Percentiles rank a stretch among this genome's conserved stretches.
These are phyloP conservation scores for Aspergillus flavus DNA, from an alignment of 2,329 filamentous ascomycete species.

Conservation along the genomic window DNA sequence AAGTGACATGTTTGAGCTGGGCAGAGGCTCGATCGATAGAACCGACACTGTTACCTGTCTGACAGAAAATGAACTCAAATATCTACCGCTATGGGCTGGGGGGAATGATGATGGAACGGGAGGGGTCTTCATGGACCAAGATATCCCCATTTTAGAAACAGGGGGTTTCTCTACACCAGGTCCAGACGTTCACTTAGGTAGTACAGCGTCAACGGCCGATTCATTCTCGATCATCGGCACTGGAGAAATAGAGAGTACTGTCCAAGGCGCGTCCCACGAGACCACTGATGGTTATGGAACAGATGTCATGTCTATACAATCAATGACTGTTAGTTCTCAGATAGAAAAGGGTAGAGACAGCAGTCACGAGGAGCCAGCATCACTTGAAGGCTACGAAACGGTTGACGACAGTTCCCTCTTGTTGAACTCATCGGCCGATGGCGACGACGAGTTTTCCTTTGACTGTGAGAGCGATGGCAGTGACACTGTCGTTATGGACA, in stretches of 20 bases:
- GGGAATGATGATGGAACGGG: slow-evolving; percentile 57
- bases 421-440: slow-evolving; percentile 8
- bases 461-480: slow-evolving; percentile 25
- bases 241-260: slow-evolving; percentile 34
- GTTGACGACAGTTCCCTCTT: slow-evolving; percentile 5
- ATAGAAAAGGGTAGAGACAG: neutral
- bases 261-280: slow-evolving; percentile 38
- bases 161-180: slow-evolving; percentile 42
- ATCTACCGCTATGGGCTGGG: slow-evolving; percentile 67
- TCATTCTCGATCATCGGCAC: slow-evolving; percentile 30
- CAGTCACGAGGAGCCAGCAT: neutral
- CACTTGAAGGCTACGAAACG: neutral
- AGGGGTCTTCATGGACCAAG: slow-evolving; percentile 49
- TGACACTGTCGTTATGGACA: slow-evolving; percentile 22
- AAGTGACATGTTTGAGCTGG: slow-evolving; percentile 19
- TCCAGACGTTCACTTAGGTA: slow-evolving; percentile 35
- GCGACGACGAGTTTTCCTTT: slow-evolving; percentile 18
- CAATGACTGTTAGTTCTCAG: slow-evolving; percentile 2
- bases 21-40: slow-evolving; percentile 17
- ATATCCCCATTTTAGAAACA: slow-evolving; percentile 35
- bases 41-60: slow-evolving; percentile 55
- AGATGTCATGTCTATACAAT: slow-evolving; percentile 29
- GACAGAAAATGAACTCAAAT: slow-evolving; percentile 61
- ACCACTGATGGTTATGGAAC: slow-evolving; percentile 36
- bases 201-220: slow-evolving; percentile 24